These are phyloP conservation scores for Parachlorella kessleri DNA, from an alignment of 139 green algal species.

Conservation along the genomic window DNA sequence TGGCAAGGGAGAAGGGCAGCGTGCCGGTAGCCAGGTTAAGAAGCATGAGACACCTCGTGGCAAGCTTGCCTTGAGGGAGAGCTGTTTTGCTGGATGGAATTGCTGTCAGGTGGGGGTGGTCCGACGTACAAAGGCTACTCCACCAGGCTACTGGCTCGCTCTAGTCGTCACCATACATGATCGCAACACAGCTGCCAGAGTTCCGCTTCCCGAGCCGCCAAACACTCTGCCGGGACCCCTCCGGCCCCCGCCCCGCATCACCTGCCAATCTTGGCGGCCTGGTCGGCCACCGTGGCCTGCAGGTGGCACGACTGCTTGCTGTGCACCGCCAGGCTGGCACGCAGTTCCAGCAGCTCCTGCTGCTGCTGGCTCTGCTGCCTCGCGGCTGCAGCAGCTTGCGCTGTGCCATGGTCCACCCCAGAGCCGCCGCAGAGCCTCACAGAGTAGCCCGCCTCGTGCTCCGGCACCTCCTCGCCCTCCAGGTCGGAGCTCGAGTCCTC, in stretches of 20 bases:
- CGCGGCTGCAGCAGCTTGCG: not conserved
- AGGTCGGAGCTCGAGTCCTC: not conserved
- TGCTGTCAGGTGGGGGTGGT: no score
- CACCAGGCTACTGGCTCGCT: not conserved
- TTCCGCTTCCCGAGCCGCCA: not conserved
- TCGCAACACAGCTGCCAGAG: not conserved
- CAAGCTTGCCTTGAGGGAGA: no score
- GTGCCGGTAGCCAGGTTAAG: not conserved
- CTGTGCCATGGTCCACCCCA: not conserved
- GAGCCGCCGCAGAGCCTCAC: not conserved
- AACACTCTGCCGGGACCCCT: not conserved
- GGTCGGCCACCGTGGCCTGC: not conserved
- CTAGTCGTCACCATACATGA: not conserved
- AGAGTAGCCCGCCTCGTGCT: not conserved
- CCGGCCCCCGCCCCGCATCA: not conserved
- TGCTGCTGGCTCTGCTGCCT: not conserved
- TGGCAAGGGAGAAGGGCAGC: not conserved
- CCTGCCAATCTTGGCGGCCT: not conserved
- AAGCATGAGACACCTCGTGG: no score
- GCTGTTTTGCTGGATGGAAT: no score
- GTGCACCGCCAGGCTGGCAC: not conserved
- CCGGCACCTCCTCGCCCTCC: not conserved
- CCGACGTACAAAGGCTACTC: not conserved
- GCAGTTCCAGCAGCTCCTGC: not conserved
- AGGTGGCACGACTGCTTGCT: not conserved